Conservation (phyloP, 2,329 filamentous ascomycete genomes). For the Dichotomopilus funicola region DNA sequence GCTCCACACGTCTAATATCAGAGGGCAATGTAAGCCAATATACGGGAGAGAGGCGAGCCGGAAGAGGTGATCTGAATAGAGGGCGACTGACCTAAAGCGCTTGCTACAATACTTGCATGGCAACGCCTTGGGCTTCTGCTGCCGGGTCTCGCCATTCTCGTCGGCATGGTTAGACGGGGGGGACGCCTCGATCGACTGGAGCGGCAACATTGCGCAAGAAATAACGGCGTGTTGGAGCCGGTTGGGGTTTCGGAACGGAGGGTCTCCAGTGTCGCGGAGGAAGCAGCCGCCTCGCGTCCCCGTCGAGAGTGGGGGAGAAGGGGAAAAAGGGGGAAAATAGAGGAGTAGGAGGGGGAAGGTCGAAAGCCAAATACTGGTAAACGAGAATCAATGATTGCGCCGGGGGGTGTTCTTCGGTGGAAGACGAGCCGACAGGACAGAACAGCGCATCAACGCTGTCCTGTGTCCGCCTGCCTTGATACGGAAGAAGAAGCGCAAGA, state of each 20-base stretch:
- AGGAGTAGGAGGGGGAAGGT: slow-evolving; percentile 14
- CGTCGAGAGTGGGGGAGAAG: slow-evolving; percentile 21
- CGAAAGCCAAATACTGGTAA: slow-evolving; percentile 26
- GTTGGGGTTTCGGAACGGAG: slow-evolving; percentile 24
- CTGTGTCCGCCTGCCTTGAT: slow-evolving; percentile 21
- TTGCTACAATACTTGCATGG: slow-evolving; percentile 60
- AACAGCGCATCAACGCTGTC: slow-evolving; percentile 12
- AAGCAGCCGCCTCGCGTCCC: slow-evolving; percentile 18
- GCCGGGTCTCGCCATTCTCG: slow-evolving; percentile 45
- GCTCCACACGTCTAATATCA: slow-evolving; percentile 52
- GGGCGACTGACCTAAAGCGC: slow-evolving; percentile 48
- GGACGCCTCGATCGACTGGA: slow-evolving; percentile 46
- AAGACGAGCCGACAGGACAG: slow-evolving; percentile 20
- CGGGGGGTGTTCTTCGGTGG: slow-evolving; percentile 16
- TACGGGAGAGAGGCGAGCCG: slow-evolving; percentile 24
- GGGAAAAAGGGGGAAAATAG: slow-evolving; percentile 17
- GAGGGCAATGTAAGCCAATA: slow-evolving; percentile 37
- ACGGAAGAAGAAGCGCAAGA: slow-evolving; percentile 5
- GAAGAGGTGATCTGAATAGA: slow-evolving; percentile 22
- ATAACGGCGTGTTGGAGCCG: slow-evolving; percentile 9
- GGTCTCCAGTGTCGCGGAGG: slow-evolving; percentile 12
- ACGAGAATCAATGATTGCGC: slow-evolving; percentile 21
- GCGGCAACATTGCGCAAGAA: slow-evolving; percentile 40
- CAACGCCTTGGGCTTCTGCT: slow-evolving; percentile 55
- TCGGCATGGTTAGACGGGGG: slow-evolving; percentile 33